Conservation (phyloP, 768 basidiomycete species). For the Mycena leptocephala region DNA sequence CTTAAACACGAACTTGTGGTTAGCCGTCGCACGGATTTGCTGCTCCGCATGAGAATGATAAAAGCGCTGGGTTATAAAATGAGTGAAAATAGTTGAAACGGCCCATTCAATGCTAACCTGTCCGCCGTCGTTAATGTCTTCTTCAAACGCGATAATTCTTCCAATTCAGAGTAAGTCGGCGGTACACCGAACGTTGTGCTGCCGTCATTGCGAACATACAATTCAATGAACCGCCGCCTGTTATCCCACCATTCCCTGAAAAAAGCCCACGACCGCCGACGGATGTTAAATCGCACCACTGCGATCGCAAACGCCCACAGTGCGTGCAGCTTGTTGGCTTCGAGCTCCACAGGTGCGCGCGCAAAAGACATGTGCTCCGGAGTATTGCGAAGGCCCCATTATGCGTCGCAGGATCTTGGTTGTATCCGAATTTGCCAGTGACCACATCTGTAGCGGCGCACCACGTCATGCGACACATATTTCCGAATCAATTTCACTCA, state of each 20-base stretch:
- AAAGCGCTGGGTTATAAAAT: constrained; percentile 25
- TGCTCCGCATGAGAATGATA: constrained; percentile 36
- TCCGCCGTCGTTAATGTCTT: constrained; percentile 43
- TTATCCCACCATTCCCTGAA: constrained; percentile 47
- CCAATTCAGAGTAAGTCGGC: constrained; percentile 32
- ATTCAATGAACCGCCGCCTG: constrained; percentile 41
- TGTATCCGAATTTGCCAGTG: too few species aligned
- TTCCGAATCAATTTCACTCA: too few species aligned
- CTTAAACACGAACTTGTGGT: constrained; percentile 34
- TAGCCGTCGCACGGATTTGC: constrained; percentile 35
- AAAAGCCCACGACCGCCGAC: constrained; percentile 47
- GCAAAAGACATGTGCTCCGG: constrained; percentile 41
- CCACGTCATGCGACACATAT: too few species aligned
- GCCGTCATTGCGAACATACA: constrained; percentile 43
- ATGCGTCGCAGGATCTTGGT: too few species aligned
- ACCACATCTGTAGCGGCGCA: too few species aligned
- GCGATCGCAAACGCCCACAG: constrained; percentile 49
- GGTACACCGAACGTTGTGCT: constrained; percentile 35
- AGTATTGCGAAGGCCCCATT: constrained; percentile 32
- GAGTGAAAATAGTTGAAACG: neutral
- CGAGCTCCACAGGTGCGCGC: constrained; percentile 41
- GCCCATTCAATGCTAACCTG: neutral
- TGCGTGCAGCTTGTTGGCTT: constrained; percentile 40
- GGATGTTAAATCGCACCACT: constrained; percentile 39
- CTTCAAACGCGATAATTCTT: constrained; percentile 27